These are phyloP conservation scores for Lachancea mirantina DNA, from an alignment of 805 yeast species.

Conservation along the genomic window DNA sequence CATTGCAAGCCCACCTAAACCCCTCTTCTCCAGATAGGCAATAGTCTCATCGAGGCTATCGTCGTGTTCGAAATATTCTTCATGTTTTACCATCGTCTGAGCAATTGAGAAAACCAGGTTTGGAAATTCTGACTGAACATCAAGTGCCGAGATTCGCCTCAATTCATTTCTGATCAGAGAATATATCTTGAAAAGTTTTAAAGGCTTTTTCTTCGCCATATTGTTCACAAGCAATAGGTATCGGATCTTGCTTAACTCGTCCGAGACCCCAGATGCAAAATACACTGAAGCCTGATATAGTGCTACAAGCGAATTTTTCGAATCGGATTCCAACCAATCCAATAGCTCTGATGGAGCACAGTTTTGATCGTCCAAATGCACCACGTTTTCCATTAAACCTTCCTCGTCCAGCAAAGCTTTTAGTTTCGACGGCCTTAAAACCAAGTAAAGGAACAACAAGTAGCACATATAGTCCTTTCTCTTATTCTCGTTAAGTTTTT, in stretches of 20 bases:
- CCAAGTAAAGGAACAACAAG: slow-evolving; percentile 32
- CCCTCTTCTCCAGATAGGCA: slow-evolving; percentile 20
- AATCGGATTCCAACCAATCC: slow-evolving; percentile 29
- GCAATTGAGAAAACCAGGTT: slow-evolving; percentile 30
- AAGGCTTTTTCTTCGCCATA: slow-evolving; percentile 30
- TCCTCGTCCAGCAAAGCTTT: slow-evolving; percentile 27
- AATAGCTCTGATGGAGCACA: slow-evolving; percentile 34
- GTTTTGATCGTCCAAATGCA: slow-evolving; percentile 28
- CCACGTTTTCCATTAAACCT: slow-evolving; percentile 31
- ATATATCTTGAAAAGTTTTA: slow-evolving; percentile 29
- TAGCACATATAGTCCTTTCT: slow-evolving; percentile 19
- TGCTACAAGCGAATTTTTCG: slow-evolving; percentile 27
- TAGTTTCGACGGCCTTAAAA: slow-evolving; percentile 35
- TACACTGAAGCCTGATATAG: slow-evolving; percentile 31
- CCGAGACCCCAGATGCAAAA: slow-evolving; percentile 30
- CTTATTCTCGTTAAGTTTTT: slow-evolving; percentile 25
- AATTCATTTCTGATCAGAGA: slow-evolving; percentile 25
- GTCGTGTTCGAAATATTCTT: slow-evolving; percentile 26
- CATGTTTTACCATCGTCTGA: slow-evolving; percentile 24
- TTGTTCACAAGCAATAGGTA: slow-evolving; percentile 29
- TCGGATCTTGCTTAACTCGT: slow-evolving; percentile 32
- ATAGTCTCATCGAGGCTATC: slow-evolving; percentile 17
- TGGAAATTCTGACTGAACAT: slow-evolving; percentile 28
- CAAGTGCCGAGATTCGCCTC: slow-evolving; percentile 28
- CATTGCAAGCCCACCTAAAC: slow-evolving; percentile 13